These are phyloP conservation scores for Hordeum pubiflorum DNA, from an alignment of 202 grass and related monocot species.

Conservation along the genomic window DNA sequence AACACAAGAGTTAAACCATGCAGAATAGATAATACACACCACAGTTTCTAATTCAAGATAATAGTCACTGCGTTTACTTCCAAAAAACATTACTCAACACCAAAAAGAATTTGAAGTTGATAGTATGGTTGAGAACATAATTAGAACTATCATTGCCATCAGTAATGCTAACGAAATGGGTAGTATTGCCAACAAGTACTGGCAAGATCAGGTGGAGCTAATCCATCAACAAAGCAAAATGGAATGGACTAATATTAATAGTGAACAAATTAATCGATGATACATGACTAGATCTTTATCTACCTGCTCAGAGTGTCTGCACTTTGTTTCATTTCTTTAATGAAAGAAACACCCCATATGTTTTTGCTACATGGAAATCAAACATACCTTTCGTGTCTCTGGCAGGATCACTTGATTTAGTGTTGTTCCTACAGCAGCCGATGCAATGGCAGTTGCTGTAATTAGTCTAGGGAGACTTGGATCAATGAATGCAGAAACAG, in stretches of 20 bases:
- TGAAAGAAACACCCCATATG: neutral
- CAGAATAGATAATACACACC: neutral
- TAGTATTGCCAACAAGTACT: neutral
- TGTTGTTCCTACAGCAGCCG: slow-evolving; percentile 49
- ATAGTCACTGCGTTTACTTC: neutral
- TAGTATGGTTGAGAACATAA: neutral
- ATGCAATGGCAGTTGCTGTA: slow-evolving; percentile 65
- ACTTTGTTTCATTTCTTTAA: slow-evolving; percentile 3
- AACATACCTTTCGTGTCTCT: slow-evolving; percentile 62
- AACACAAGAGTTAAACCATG: slow-evolving; percentile 2
- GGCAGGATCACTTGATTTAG: slow-evolving; percentile 69
- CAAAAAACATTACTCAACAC: neutral
- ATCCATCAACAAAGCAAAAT: slow-evolving; percentile 5
- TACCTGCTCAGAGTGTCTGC: neutral
- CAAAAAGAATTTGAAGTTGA: neutral
- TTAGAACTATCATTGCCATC: neutral
- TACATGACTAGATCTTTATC: neutral
- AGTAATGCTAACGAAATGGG: neutral
- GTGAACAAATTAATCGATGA: neutral
- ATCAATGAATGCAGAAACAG: slow-evolving; percentile 65
- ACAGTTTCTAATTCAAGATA: neutral
- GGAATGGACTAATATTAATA: neutral
- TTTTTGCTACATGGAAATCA: slow-evolving; percentile 2
- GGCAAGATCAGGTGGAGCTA: neutral
- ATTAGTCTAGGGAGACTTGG: slow-evolving; percentile 68